Base-by-base conservation (phyloP, 345 rosid species). In the Pistacia integerrima region DNA sequence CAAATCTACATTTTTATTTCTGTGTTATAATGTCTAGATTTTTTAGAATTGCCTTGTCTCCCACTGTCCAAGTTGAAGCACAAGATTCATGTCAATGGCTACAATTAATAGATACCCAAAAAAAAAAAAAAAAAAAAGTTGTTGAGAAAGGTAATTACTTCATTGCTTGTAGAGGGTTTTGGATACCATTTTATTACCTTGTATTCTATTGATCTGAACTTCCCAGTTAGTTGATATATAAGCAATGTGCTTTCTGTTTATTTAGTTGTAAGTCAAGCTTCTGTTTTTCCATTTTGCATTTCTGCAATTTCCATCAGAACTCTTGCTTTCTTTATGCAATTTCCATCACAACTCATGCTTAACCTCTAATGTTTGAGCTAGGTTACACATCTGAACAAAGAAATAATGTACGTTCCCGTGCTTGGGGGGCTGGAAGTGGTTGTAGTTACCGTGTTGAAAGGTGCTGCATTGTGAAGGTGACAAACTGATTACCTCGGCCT, bases 351-450 rank as follows among this genome's bases (percentile, higher is more conserved):
- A 73, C 28, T 65, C 44, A 35, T 52, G 30, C 16, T 14, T 38
- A 41, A 11, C 16, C 14, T 70, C 57, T 51, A 17, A 52, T 48
- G 35, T 62, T 64, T 82, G 30, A 75, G 18, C 65, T 69, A 94
- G 99, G 94, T 83, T 97, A 97, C 80, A 85, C 92, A 48, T 92
- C 99, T 57, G 93, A 90, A 86, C 90, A 94, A 79, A 90, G 99
- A 82, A 97, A 97, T 86, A 94, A 94, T 85, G 97, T 97, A 65
- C 97, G 98, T 22, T 97, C 99, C 78, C 96, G 99, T 79, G 97
- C 99, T 14, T 97, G 99, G 99, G 99, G 99, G 81, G 97, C 97
- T 77, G 99, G 97, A 82, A 97, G 94, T 67, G 95, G 95, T 70
- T 97, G 98, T 84, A 97, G 99, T 78, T 97, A 91, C 86, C 90